A percentile compares a stretch with the other conserved stretches of the same genome.
phyloP scores from a whole-genome alignment of 192 early-diverging fungal genomes.

The Entomortierella lignicola region DNA sequence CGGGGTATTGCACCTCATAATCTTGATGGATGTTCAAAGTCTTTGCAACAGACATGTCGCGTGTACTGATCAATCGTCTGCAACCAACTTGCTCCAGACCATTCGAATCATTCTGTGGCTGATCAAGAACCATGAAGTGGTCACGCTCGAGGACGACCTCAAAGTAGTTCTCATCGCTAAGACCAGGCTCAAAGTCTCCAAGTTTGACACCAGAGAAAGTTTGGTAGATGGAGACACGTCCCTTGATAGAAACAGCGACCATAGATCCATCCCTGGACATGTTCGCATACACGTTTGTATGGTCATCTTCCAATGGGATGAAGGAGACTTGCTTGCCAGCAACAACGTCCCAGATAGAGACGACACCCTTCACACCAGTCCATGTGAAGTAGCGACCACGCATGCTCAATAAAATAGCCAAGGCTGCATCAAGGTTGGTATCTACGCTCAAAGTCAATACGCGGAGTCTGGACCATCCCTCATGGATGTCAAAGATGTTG shows the following conservation, averaged over 20 bases:
- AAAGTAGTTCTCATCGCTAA: conserved; percentile 16
- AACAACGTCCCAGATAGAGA: conserved; percentile 17
- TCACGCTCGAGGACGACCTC: conserved; percentile 18
- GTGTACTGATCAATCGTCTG: conserved; percentile 14
- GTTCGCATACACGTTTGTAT: not conserved
- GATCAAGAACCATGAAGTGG: conserved; percentile 23
- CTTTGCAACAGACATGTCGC: conserved; percentile 27
- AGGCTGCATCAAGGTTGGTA: conserved; percentile 1
- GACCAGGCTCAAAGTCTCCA: conserved; percentile 13
- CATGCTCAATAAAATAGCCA: conserved; percentile 8
- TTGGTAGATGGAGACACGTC: conserved; percentile 11
- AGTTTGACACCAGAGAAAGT: conserved; percentile 28
- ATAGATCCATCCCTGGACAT: conserved; percentile 15
- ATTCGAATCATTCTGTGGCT: not conserved
- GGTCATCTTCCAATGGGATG: conserved; percentile 10
- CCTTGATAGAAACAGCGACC: conserved; percentile 17
- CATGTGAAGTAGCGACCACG: conserved; percentile 21
- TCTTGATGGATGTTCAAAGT: conserved; percentile 26
- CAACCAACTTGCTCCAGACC: not conserved
- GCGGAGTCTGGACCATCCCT: not conserved
- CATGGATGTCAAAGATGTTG: not conserved
- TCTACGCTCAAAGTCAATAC: conserved; percentile 7
- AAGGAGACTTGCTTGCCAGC: conserved; percentile 11
- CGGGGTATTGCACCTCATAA: conserved; percentile 14
- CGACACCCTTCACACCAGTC: conserved; percentile 13